Conservation (phyloP, 352 stramenopile species). For the Ochromonadaceae sp. region DNA sequence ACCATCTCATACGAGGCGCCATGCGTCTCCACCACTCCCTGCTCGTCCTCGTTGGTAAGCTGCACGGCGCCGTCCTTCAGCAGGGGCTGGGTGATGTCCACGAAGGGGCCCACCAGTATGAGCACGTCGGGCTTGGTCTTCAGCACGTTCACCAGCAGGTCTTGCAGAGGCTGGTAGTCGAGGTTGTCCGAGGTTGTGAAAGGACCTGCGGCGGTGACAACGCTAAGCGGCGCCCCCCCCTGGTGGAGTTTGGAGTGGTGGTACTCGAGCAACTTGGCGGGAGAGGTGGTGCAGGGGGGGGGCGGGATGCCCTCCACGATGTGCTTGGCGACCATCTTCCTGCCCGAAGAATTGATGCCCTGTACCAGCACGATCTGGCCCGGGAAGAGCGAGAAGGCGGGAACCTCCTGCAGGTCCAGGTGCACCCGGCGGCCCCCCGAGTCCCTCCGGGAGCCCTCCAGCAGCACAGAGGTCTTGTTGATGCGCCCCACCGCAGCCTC, state of each 20-base stretch:
- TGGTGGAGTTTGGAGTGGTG: slow-evolving; percentile 26
- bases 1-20: slow-evolving; percentile 17
- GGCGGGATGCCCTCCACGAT: slow-evolving; percentile 39
- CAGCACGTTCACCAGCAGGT: slow-evolving; percentile 60
- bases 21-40: slow-evolving; percentile 28
- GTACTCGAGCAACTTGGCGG: slow-evolving; percentile 30
- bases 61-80: slow-evolving; percentile 52
- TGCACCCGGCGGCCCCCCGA: slow-evolving; percentile 41
- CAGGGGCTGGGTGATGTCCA: slow-evolving; percentile 72
- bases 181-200: slow-evolving; percentile 86
- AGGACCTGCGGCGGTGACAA: slow-evolving; percentile 74
- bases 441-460: slow-evolving; percentile 48
- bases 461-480: slow-evolving; percentile 45
- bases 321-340: slow-evolving; percentile 40
- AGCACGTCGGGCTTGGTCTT: slow-evolving; percentile 77
- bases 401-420: slow-evolving; percentile 39
- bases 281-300: slow-evolving; percentile 23
- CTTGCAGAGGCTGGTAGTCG: slow-evolving; percentile 78
- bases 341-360: slow-evolving; percentile 49
- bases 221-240: slow-evolving; percentile 33
- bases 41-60: slow-evolving; percentile 21
- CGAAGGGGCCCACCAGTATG: slow-evolving; percentile 86
- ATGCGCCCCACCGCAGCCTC: slow-evolving; percentile 51
- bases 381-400: slow-evolving; percentile 49
- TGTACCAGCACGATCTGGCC: slow-evolving; percentile 56